Percentiles rank a stretch among this genome's conserved stretches.
phyloP scores from a whole-genome alignment of 2,329 filamentous ascomycete species.

The Penicillium digitatum region DNA sequence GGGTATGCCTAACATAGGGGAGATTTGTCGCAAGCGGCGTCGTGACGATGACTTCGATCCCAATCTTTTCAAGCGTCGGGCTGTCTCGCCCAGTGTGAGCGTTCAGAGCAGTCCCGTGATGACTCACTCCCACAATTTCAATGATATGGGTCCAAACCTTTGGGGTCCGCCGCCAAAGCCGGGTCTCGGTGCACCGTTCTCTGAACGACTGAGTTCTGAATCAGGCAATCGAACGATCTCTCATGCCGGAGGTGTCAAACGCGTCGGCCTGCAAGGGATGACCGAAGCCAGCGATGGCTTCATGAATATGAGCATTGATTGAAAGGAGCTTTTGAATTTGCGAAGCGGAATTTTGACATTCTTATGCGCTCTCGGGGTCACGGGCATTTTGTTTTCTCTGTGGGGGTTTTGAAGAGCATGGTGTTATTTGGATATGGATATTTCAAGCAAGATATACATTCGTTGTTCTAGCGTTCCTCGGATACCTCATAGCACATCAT shows the following conservation, averaged over 20 bases:
- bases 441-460: conserved; percentile 8
- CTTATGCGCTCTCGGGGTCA: neutral
- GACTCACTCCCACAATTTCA: conserved; percentile 72
- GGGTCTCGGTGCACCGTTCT: conserved; percentile 50
- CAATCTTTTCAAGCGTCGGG: conserved; percentile 80
- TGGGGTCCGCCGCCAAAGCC: conserved; percentile 69
- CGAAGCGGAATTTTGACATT: neutral
- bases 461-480: conserved; percentile 9
- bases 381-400: neutral
- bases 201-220: conserved; percentile 47
- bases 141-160: conserved; percentile 55
- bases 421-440: neutral
- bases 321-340: neutral
- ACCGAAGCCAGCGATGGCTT: conserved; percentile 89
- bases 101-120: conserved; percentile 84
- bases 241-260: conserved; percentile 42
- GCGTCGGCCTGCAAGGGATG: conserved; percentile 87
- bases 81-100: conserved; percentile 87
- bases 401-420: neutral
- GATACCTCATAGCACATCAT: conserved; percentile 8
- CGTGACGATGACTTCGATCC: conserved; percentile 89
- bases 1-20: conserved; percentile 57
- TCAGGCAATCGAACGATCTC: conserved; percentile 52
- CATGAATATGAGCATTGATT: conserved; percentile 97
- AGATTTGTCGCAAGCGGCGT: conserved; percentile 75